Percentiles rank a stretch among this genome's conserved stretches.
These are phyloP conservation scores for Nannizzia gypsea DNA, from an alignment of 2,329 filamentous ascomycete genomes.

Conservation along the genomic window DNA sequence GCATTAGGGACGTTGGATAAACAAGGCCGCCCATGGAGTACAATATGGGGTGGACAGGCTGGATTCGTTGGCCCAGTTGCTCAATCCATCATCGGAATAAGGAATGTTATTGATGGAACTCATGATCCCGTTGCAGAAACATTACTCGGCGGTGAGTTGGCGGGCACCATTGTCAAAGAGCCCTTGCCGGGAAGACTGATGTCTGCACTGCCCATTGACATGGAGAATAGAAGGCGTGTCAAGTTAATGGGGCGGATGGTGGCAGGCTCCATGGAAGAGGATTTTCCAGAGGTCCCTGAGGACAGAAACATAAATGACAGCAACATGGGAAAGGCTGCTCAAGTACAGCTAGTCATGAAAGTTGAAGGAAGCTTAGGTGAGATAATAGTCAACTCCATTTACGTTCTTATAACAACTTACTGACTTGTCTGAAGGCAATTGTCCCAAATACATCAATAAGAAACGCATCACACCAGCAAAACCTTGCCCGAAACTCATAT, in stretches of 20 bases:
- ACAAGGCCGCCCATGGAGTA: constrained; percentile 59
- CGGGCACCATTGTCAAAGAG: constrained; percentile 34
- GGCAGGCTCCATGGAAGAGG: constrained; percentile 44
- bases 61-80: constrained; percentile 55
- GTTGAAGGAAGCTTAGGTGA: constrained; percentile 57
- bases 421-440: constrained; percentile 51
- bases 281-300: constrained; percentile 20
- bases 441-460: constrained; percentile 75
- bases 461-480: constrained; percentile 49
- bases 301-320: constrained; percentile 10
- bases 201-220: constrained; percentile 50
- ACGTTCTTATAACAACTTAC: too few species aligned
- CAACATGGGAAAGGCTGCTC: constrained; percentile 19
- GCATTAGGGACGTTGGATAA: constrained; percentile 62
- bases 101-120: constrained; percentile 46
- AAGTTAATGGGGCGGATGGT: constrained; percentile 63
- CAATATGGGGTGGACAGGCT: constrained; percentile 61
- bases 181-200: constrained; percentile 40
- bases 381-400: constrained; percentile 10
- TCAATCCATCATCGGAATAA: constrained; percentile 51
- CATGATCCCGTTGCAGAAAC: constrained; percentile 60
- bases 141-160: constrained; percentile 41
- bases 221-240: constrained; percentile 56
- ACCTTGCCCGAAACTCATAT: constrained; percentile 43
- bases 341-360: constrained; percentile 50